These are phyloP conservation scores for Ceratocystis destructans DNA, from an alignment of 2,329 filamentous ascomycete genomes.

Conservation along the genomic window DNA sequence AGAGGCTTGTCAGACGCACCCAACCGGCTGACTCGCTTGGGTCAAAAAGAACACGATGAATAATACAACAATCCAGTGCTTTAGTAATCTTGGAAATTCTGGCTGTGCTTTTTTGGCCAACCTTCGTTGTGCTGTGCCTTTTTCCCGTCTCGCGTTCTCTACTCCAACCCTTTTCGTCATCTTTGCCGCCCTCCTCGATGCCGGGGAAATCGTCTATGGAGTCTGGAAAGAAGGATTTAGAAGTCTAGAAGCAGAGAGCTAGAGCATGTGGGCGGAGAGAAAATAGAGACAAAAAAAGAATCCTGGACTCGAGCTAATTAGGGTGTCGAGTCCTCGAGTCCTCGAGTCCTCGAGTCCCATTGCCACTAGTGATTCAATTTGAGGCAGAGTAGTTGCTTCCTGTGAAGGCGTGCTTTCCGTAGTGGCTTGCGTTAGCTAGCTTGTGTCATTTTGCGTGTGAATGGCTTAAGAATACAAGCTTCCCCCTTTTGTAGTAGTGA, in stretches of 20 bases:
- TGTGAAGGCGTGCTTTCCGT: conserved; percentile 16
- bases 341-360: background rate
- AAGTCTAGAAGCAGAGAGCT: background rate
- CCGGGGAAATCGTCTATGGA: background rate
- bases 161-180: background rate
- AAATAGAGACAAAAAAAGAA: background rate
- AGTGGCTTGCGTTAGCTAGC: conserved; percentile 10
- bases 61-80: background rate
- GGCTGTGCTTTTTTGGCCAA: background rate
- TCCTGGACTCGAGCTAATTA: no score
- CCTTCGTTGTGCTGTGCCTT: background rate
- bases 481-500: no score
- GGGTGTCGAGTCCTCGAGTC: background rate
- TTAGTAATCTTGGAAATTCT: no score
- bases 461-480: background rate
- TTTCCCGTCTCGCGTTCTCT: background rate
- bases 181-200: background rate
- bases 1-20: background rate
- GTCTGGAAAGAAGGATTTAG: background rate
- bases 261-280: background rate
- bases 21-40: background rate
- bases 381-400: conserved; percentile 7
- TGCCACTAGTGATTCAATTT: background rate
- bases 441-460: conserved; percentile 12
- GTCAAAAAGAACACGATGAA: background rate